Conservation (phyloP, 768 basidiomycete species). For the Phanerodontia chrysosporium region DNA sequence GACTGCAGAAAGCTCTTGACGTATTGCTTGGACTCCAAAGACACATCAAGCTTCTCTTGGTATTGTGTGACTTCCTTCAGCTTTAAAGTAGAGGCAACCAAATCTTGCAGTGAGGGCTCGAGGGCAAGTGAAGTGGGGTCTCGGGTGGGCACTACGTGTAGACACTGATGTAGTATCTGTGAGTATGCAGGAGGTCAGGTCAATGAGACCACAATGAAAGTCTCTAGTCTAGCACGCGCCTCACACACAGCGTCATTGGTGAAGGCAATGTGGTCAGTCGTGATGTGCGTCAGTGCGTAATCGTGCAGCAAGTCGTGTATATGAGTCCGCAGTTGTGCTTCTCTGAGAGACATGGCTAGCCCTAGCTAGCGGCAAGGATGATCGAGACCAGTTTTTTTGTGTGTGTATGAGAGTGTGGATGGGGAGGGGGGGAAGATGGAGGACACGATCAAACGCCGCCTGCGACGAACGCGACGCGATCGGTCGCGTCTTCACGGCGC, state of each 20-base stretch:
- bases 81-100: not conserved
- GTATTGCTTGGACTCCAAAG: conserved; percentile 16
- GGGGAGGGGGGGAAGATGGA: not conserved
- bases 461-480: not conserved
- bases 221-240: no score
- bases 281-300: conserved; percentile 51
- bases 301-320: conserved; percentile 51
- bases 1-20: not conserved
- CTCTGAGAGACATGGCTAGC: conserved; percentile 8
- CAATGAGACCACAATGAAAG: not conserved
- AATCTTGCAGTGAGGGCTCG: conserved; percentile 4
- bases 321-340: conserved; percentile 34
- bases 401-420: not conserved
- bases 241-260: conserved; percentile 47
- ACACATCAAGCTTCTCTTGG: conserved; percentile 42
- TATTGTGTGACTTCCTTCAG: conserved; percentile 33
- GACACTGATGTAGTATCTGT: conserved; percentile 39
- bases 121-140: conserved; percentile 50
- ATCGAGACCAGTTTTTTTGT: no score
- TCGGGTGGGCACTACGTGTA: conserved; percentile 40
- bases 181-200: conserved; percentile 9
- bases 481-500: not conserved
- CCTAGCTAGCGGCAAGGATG: no score
- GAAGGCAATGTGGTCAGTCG: conserved; percentile 50
- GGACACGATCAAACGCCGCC: not conserved